phyloP scores from a whole-genome alignment of 179 eudicot genomes.

The Drosera spatulata region DNA sequence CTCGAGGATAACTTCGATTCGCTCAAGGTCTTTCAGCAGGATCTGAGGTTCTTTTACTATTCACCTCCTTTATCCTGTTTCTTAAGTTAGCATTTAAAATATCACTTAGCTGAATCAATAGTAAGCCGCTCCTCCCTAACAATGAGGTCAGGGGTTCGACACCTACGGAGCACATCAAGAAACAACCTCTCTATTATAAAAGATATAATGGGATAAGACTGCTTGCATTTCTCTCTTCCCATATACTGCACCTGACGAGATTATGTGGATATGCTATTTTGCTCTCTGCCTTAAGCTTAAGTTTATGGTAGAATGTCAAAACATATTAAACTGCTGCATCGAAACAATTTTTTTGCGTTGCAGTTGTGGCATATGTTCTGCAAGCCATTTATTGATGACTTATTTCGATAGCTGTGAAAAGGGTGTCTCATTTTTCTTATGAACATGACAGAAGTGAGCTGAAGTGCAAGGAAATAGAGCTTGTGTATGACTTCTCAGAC shows the following conservation, averaged over 20 bases:
- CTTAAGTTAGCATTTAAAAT: background rate
- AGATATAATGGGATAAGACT: too few relatives aligned
- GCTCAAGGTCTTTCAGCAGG: conserved; percentile 8
- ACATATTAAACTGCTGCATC: too few relatives aligned
- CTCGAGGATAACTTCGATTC: conserved; percentile 3
- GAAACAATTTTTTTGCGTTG: too few relatives aligned
- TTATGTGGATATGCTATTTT: too few relatives aligned
- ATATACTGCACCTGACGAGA: too few relatives aligned
- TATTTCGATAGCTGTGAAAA: background rate
- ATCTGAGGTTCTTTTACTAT: background rate
- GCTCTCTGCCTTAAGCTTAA: too few relatives aligned
- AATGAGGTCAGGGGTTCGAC: too few relatives aligned
- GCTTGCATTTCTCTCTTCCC: too few relatives aligned
- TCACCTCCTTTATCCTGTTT: background rate
- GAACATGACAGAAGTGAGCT: background rate
- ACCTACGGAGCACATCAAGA: too few relatives aligned
- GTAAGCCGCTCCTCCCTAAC: background rate
- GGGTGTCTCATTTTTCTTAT: background rate
- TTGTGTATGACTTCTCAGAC: background rate
- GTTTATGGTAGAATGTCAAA: too few relatives aligned
- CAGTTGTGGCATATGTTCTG: background rate
- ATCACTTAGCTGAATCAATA: background rate
- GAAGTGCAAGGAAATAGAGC: background rate
- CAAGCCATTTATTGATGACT: background rate
- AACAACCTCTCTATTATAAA: too few relatives aligned